Base-by-base conservation (phyloP, 441 rosid species). In the Gossypium armourianum region DNA sequence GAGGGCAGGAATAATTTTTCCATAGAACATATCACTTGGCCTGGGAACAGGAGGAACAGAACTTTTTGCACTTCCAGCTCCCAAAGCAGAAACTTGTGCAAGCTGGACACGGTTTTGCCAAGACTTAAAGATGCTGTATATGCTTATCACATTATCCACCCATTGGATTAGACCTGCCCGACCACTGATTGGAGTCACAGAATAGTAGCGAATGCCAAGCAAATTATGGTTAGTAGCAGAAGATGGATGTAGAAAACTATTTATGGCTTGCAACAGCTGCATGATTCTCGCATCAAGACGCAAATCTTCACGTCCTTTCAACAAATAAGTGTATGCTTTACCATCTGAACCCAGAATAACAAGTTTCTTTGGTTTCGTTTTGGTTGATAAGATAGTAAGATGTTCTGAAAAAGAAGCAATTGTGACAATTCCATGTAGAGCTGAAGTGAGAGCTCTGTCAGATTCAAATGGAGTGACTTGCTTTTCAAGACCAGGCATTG, bases 241-340 rank as follows among this genome's bases (percentile, higher is more conserved):
- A 69, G 92, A 86, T 76, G 97, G 86, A 74, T 73, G 81, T 73
- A 92, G 72, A 76, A 89, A 83, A 82, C 87, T 86, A 84, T 92
- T 89, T 72, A 88, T 81, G 69, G 99, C 97, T 79, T 92, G 97
- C 80, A 94, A 86, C 77, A 94, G 85, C 80, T 94, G 99, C 99
- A 92, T 94, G 72, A 94, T 94, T 89, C 99, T 89, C 68, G 99
- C 99, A 81, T 94, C 99, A 76, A 94, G 97, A 53, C 97, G 99
- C 82, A 94, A 83, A 80, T 94, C 99, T 82, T 94, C 99, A 75
- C 97, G 90, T 71, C 99, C 99, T 83, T 94, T 94, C 78, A 94
- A 80, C 56, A 94, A 88, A 83, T 89, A 94, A 62, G 93, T 87
- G 78, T 92, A 90, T 74, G 85, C 83, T 78, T 82, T 83, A 68